A percentile compares a stretch with the other conserved stretches of the same genome.
Conservation (phyloP, 164 flowering plant genomes). For the Tinospora cordifolia region DNA sequence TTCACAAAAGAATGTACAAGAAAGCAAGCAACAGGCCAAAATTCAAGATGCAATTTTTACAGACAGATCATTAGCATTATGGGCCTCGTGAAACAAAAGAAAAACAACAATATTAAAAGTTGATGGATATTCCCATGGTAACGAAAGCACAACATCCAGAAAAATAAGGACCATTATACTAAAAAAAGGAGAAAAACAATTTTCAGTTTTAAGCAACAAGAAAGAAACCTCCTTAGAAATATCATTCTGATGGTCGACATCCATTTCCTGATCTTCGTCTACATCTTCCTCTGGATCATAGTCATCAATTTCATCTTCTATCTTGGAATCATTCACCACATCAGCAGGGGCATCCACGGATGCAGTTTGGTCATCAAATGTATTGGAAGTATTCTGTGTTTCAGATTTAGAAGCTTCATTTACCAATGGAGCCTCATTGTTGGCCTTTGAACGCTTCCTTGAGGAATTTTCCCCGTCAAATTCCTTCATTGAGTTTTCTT, state of each 20-base stretch:
- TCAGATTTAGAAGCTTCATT: constrained; percentile 24
- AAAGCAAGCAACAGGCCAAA: no score
- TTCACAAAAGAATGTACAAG: no score
- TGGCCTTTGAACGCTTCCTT: constrained; percentile 44
- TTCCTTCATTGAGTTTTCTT: constrained; percentile 39
- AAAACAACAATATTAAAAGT: no score
- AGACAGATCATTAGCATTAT: no score
- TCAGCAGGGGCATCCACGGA: constrained; percentile 20
- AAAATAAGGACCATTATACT: background rate
- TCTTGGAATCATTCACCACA: constrained; percentile 24
- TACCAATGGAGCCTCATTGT: constrained; percentile 26
- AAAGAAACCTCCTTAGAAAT: constrained; percentile 35
- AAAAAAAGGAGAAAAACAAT: background rate
- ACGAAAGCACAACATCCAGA: no score
- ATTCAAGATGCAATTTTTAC: no score
- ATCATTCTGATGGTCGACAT: constrained; percentile 27
- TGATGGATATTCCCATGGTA: no score
- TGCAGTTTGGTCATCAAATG: constrained; percentile 20
- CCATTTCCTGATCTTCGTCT: constrained; percentile 60
- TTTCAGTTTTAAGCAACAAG: background rate
- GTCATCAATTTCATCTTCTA: constrained; percentile 14
- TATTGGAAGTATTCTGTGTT: constrained; percentile 15
- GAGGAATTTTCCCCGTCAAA: constrained; percentile 29
- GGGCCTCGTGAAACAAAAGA: no score
- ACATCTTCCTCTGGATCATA: constrained; percentile 65